A percentile compares a stretch with the other conserved stretches of the same genome.
Conservation (phyloP, 345 rosid genomes). For the Hypericum perforatum region DNA sequence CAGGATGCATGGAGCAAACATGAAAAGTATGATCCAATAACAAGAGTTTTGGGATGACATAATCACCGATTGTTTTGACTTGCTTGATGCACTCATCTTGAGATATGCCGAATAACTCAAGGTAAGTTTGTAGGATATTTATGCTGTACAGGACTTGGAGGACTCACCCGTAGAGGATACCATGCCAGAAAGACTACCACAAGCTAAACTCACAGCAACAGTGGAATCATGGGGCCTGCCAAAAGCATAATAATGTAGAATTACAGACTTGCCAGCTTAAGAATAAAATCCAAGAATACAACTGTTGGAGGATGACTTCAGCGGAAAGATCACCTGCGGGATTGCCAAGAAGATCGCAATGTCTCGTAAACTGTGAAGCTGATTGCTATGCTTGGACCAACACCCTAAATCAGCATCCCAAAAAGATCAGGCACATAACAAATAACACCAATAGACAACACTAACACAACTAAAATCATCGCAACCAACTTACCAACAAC, state of each 20-base stretch:
- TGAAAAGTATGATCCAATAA: no score
- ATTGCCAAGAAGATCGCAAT: conserved; percentile 60
- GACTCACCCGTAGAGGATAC: conserved; percentile 81
- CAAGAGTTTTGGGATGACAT: no score
- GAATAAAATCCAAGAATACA: not conserved
- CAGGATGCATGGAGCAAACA: no score
- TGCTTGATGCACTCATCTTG: no score
- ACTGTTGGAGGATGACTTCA: not conserved
- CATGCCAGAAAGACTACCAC: conserved; percentile 92
- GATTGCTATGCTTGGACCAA: conserved; percentile 89
- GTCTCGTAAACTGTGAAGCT: conserved; percentile 75
- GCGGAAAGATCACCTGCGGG: conserved; percentile 43
- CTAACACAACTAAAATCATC: no score
- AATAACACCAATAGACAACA: not conserved
- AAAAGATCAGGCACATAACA: no score
- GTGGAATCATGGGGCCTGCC: conserved; percentile 63
- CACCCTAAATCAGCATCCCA: conserved; percentile 44
- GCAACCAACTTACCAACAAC: conserved; percentile 45
- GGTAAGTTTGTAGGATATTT: no score
- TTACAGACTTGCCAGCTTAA: not conserved
- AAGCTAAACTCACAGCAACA: conserved; percentile 50
- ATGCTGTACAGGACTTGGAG: not conserved
- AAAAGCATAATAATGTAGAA: conserved; percentile 6
- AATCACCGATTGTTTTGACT: no score
- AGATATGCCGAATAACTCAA: no score